Evolutionary conservation across 176 grass and related monocot species (phyloP).

Genomic region (Cymbopogon citratus): DNA sequence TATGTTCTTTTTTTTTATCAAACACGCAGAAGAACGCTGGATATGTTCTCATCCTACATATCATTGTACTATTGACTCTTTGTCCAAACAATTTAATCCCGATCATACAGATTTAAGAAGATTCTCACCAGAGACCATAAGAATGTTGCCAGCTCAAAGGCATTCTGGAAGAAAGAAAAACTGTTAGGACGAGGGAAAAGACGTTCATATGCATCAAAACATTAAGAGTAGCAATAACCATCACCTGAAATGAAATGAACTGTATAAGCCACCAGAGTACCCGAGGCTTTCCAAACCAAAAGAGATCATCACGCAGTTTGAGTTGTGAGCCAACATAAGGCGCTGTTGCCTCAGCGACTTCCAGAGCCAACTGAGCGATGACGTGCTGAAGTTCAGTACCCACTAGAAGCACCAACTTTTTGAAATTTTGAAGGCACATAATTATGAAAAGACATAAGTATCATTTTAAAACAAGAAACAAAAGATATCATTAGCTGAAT

Average conservation of each 20-base stretch:
- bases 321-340: constrained; percentile 71
- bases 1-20: neutral
- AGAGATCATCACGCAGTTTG: constrained; percentile 91
- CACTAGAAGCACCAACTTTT: constrained; percentile 78
- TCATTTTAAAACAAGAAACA: constrained; percentile 3
- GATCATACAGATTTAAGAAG: constrained; percentile 13
- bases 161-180: constrained; percentile 61
- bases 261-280: constrained; percentile 94
- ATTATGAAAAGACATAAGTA: constrained; percentile 10
- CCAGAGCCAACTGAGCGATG: constrained; percentile 72
- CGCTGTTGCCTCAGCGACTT: constrained; percentile 65
- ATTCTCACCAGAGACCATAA: constrained; percentile 88
- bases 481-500: neutral
- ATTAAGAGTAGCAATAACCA: neutral
- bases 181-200: constrained; percentile 15
- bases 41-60: neutral
- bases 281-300: constrained; percentile 93
- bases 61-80: neutral
- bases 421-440: neutral
- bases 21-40: neutral
- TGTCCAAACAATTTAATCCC: neutral
- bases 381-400: constrained; percentile 89
- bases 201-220: constrained; percentile 6
- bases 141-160: constrained; percentile 98
- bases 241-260: constrained; percentile 99